phyloP scores from a whole-genome alignment of 352 stramenopile genomes.

The Phytopythium kandeliae region DNA sequence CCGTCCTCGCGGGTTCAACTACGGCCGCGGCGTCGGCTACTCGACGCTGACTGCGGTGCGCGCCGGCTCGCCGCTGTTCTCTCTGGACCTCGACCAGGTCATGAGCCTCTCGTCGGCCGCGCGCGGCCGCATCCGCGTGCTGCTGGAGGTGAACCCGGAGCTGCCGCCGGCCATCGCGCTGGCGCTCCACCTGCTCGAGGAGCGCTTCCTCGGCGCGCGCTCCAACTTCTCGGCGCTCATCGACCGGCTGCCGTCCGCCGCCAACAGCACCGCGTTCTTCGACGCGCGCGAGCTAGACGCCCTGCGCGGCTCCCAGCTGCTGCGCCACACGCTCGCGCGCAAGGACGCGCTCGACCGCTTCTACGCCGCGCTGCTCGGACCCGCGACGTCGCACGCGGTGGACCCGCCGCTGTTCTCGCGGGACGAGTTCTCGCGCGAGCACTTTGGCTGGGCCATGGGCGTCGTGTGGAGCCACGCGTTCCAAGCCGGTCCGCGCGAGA shows the following conservation, averaged over 20 bases:
- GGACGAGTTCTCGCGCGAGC: conserved; percentile 33
- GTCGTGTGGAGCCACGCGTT: conserved; percentile 38
- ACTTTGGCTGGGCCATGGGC: conserved; percentile 41
- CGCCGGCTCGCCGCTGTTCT: conserved; percentile 18
- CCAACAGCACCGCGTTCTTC: conserved; percentile 49
- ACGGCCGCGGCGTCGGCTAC: conserved; percentile 34
- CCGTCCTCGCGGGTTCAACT: conserved; percentile 31
- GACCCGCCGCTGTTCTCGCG: conserved; percentile 39
- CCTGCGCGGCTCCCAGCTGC: conserved; percentile 33
- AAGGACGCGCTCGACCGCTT: conserved; percentile 29
- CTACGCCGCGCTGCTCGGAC: conserved; percentile 27
- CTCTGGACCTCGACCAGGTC: conserved; percentile 21
- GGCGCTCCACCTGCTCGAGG: conserved; percentile 40
- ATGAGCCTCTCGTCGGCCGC: conserved; percentile 33
- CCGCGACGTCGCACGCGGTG: conserved; percentile 33
- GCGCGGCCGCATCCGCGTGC: conserved; percentile 21
- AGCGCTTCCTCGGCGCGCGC: conserved; percentile 20
- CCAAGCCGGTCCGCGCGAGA: conserved; percentile 14
- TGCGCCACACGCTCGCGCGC: conserved; percentile 20
- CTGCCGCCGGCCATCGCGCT: conserved; percentile 33
- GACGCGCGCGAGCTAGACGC: conserved; percentile 20
- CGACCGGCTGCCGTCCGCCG: conserved; percentile 14
- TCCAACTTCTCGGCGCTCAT: conserved; percentile 42
- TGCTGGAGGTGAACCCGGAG: conserved; percentile 40
- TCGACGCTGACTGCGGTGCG: conserved; percentile 4